Percentiles rank a stretch among this genome's conserved stretches.
phyloP scores from a whole-genome alignment of 805 yeast species.

The Suhomyces kilbournensis region DNA sequence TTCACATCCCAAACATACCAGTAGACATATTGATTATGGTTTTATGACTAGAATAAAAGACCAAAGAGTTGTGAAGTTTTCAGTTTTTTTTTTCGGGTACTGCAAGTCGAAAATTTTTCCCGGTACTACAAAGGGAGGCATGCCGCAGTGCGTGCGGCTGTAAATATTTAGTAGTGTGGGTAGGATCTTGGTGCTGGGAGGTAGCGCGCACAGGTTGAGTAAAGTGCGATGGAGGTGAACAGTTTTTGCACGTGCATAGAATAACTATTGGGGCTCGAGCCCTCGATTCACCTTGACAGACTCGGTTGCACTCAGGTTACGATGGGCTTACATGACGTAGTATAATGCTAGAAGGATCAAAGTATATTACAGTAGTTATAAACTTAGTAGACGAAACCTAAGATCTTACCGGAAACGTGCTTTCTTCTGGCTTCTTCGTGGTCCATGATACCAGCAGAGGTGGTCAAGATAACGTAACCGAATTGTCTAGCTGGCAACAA shows the following conservation, averaged over 20 bases:
- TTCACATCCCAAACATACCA: slow-evolving; percentile 12
- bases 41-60: slow-evolving; percentile 11
- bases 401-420: slow-evolving; percentile 98
- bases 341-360: neutral
- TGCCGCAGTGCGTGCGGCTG: slow-evolving; percentile 6
- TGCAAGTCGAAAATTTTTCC: slow-evolving; percentile 6
- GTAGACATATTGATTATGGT: slow-evolving; percentile 15
- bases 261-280: neutral
- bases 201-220: neutral
- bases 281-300: neutral
- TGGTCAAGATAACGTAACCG: slow-evolving; percentile 96
- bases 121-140: neutral
- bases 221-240: neutral
- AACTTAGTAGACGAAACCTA: slow-evolving; percentile 91
- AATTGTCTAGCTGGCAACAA: slow-evolving; percentile 98
- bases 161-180: neutral
- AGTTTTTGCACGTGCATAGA: neutral
- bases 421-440: slow-evolving; percentile 99
- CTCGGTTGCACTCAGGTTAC: neutral
- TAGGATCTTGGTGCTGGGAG: neutral
- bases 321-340: neutral
- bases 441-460: slow-evolving; percentile 99
- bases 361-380: slow-evolving; percentile 5
- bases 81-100: slow-evolving; percentile 7
- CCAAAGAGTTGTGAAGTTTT: slow-evolving; percentile 6